Base-by-base conservation (phyloP, 345 rosid species). In the Dovyalis caffra region DNA sequence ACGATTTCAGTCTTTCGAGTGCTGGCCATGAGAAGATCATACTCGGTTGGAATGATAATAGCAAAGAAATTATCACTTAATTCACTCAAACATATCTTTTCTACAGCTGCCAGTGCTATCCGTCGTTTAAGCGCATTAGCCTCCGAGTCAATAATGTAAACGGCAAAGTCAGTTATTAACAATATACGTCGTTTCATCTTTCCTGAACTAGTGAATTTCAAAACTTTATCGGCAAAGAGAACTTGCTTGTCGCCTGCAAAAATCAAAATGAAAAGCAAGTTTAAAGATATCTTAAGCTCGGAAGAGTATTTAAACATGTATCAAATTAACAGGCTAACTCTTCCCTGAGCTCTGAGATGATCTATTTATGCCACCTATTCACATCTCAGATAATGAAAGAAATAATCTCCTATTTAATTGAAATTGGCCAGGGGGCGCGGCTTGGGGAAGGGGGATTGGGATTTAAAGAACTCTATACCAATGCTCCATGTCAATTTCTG, bases 1-100 rank as follows among this genome's bases (percentile, higher is more conserved):
- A 90, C 97, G 51, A 96, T 93, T 78, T 96, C 99, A 28, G 91
- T 87, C 85, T 93, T 96, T 32, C 97, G 87, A 21, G 98, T 90
- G 62, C 97, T 90, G 37, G 98, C 97, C 95, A 93, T 88, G 60
- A 96, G 92, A 8, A 93, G 68, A 85, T 96, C 99, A 77, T 96
- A 96, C 84, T 93, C 99, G 0, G 93, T 92, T 15, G 98, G 98
- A 60, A 96, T 80, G 38, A 96, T 82, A 72, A 96, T 77, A 0
- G 98, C 89, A 70, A 93, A 90, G 87, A 96, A 96, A 82, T 92
- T 91, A 83, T 96, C 98, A 51, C 88, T 82, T 28, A 92, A 76
- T 80, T 93, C 95, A 69, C 98, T 96, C 80, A 96, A 83, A 77
- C 86, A 89, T 77, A 92, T 79, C 80, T 86, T 96, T 47, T 96